A percentile compares a stretch with the other conserved stretches of the same genome.
Conservation (phyloP, 2,329 filamentous ascomycete genomes). For the Botrytis squamosa region DNA sequence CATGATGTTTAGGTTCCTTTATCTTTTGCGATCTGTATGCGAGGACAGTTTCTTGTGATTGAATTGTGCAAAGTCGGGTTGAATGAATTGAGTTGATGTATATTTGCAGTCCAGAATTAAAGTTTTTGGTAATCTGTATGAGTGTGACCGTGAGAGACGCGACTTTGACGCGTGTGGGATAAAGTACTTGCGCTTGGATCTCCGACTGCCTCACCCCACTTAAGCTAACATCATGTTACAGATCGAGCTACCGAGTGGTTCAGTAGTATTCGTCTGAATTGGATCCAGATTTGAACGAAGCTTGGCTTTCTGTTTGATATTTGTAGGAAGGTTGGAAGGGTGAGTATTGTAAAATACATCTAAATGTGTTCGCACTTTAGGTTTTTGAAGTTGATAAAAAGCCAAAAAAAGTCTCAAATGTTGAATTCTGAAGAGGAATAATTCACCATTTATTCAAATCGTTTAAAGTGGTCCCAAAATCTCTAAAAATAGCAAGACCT, state of each 20-base stretch:
- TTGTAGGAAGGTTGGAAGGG: neutral
- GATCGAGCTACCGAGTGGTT: no score
- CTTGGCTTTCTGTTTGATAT: neutral
- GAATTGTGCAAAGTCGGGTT: neutral
- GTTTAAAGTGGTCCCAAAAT: no score
- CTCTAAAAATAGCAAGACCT: no score
- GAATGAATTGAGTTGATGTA: neutral
- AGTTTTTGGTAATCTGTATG: neutral
- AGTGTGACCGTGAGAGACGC: neutral
- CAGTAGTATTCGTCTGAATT: neutral
- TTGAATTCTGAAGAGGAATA: no score
- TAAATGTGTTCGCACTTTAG: no score
- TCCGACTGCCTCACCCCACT: no score
- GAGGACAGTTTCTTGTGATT: neutral
- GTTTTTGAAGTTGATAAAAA: no score
- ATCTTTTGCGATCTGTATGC: neutral
- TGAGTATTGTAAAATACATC: no score
- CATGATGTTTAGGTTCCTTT: neutral
- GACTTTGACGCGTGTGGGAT: slow-evolving; percentile 1
- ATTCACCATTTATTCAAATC: no score
- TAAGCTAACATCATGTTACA: no score
- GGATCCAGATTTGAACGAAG: neutral
- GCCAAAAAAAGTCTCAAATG: no score
- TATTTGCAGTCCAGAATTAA: neutral
- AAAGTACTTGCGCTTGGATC: neutral